Percentiles rank a stretch among this genome's conserved stretches.
Conservation (phyloP, 257 asterid genomes). For the Lycium barbarum region DNA sequence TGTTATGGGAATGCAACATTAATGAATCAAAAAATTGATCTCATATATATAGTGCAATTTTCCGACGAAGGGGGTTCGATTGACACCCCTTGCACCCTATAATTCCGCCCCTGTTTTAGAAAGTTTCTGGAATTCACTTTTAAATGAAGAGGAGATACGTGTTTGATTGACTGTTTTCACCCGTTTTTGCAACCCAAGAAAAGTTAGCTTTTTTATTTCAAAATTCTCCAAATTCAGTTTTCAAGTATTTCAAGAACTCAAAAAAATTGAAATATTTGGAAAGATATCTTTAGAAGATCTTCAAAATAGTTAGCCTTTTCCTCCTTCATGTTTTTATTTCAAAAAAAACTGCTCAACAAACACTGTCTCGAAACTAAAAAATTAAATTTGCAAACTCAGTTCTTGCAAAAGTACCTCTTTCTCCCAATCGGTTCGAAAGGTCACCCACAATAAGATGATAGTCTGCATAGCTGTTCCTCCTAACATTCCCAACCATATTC, state of each 20-base stretch:
- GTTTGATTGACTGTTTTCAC: not conserved
- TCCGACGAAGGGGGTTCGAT: too few species aligned
- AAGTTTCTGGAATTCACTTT: not conserved
- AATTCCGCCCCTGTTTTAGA: too few species aligned
- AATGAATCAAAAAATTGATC: too few species aligned
- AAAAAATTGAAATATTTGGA: not conserved
- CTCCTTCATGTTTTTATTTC: too few species aligned
- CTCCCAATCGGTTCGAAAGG: constrained; percentile 42
- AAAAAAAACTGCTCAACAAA: too few species aligned
- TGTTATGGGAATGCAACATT: too few species aligned
- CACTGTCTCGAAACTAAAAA: too few species aligned
- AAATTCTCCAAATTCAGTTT: not conserved
- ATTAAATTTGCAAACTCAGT: not conserved
- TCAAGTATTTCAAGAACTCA: not conserved
- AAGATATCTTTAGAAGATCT: not conserved
- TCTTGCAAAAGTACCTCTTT: constrained; percentile 33
- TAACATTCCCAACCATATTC: constrained; percentile 42
- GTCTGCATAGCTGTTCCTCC: constrained; percentile 45
- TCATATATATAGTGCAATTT: too few species aligned
- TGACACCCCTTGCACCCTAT: too few species aligned
- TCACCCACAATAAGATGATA: constrained; percentile 39
- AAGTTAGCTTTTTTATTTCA: too few species aligned
- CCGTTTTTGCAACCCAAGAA: not conserved
- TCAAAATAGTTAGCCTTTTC: too few species aligned
- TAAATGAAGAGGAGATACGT: not conserved